Evolutionary conservation across 163 green algal species (phyloP), one percentile per base, ranked within the genome.

Genomic region (Coccomyxa subellipsoidea): DNA sequence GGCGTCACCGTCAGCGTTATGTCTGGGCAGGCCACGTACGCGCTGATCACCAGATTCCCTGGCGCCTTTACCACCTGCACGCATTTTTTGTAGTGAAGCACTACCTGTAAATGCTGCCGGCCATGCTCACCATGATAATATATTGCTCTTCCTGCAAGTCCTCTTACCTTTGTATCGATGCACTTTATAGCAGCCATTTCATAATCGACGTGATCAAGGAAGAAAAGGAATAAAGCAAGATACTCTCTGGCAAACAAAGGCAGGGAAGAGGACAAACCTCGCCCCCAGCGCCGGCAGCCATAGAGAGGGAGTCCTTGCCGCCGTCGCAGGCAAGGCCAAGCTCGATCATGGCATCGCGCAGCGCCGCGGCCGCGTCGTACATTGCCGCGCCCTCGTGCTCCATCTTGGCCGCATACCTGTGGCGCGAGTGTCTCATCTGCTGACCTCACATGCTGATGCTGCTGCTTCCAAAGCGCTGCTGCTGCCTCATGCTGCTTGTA

Each of bases 291-390:
- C 84, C 81, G 0, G 97, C 96, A 0, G 96, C 96, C 96, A 99
- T 99, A 78, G 94, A 98, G 15, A 99, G 90, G 32, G 89, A 96
- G 91, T 99, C 97, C 90, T 99, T 99, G 82, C 97, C 97, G 81
- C 97, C 97, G 83, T 99, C 97, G 78, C 96, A 96, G 1, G 96
- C 96, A 38, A 98, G 84, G 38, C 90, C 92, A 15, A 99, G 90
- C 69, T 94, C 84, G 25, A 98, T 87, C 96, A 99, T 99, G 32
- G 92, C 91, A 54, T 99, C 94, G 7, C 92, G 83, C 73, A 94
- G 82, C 0, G 90, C 89, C 15, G 81, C 81, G 4, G 93, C 95
- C 9, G 94, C 92, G 54, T 96, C 91, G 75, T 95, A 97, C 94
- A 98, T 98, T 75, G 87, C 91, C 2, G 89, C 92, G 9, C 94